Evolutionary conservation across 2,329 filamentous ascomycete genomes (phyloP), one percentile per base, ranked within the genome.

Genomic region (Aspergillus ustus): DNA sequence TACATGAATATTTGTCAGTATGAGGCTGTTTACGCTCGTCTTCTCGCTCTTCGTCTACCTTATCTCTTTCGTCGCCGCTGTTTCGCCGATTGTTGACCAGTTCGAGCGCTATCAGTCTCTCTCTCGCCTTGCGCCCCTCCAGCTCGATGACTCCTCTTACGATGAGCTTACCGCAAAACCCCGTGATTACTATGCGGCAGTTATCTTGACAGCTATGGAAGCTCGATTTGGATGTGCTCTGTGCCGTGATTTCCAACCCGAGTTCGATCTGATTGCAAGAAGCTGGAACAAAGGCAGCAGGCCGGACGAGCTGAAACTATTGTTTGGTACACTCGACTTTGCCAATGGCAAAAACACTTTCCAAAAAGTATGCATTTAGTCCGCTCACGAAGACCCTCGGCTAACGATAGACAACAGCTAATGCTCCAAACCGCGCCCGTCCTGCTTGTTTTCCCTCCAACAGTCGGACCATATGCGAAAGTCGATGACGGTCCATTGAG

Each of bases 391-490:
- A 29, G 4, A 11, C 20, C 20, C 37, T n/a, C 29, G n/a, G 57
- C 68, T 65, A 64, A 67, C 57, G 25, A 48, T 15, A 28, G 43
- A 43, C 45, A 61, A 67, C 69, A 98, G 94, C 86, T 98, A 69
- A 89, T 91, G 78, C 88, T 99, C 46, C 92, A 97, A 88, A 97
- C 94, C 51, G 95, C 95, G 7, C 95, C 95, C 1, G 90, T 98
- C 44, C 84, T 99, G 48, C 81, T 97, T 49, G 82, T 96, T 67
- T 98, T 95, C 82, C 91, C 87, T 64, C 92, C 95, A 25, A 97
- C 93, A 5, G 80, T 84, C 59, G 95, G 95, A 19, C 90, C 91
- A 28, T 86, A 92, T 76, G 93, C 94, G 55, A 89, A 87, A 67
- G 72, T 86, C 50, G 87, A 90, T 59, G 78, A 82, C 55, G 86